Base-by-base conservation (phyloP, 495 filamentous ascomycete genomes). In the Acidiella bohemica region DNA sequence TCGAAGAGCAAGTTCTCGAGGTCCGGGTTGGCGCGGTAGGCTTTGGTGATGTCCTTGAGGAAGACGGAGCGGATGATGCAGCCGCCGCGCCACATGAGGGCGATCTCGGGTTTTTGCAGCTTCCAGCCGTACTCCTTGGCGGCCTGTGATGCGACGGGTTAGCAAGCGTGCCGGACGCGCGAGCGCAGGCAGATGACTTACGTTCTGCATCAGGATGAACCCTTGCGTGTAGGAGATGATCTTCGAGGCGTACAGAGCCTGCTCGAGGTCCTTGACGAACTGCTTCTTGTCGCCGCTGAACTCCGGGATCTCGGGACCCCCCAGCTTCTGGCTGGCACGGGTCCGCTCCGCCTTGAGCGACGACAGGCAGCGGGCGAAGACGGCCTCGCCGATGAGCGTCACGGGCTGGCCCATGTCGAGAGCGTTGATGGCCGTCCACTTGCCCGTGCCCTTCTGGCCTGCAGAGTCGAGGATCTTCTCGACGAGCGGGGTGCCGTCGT, bases 31-130 rank as follows among this genome's bases (percentile, higher is more conserved):
- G 73, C 76, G 65, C 90, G 86, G 75, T 95, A 97, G 32, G 90
- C 90, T 41, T 77, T 78, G 48, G 92, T 97, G 68, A 97, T 97
- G 61, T 97, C 87, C 73, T 95, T 95, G 46, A 97, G 69, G 84
- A 97, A 97, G 59, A 97, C 90, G 48, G 92, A 96, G 65, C 90
- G 90, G 67, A 97, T 97, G 60, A 97, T 97, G 78, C 90, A 97
- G 44, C 90, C 90, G 66, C 90, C 90, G 62, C 90, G 84, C 90
- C 90, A 97, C 90, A 97, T 97, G 59, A 97, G 78, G 47, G 90
- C 90, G 59, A 97, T 97, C 47, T 93, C 93, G 42, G 90, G 90
- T 77, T 95, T 97, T 78, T 97, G 95, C 40, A 97, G 78, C 76
- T 96, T 95, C 90, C 90, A 97, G 42, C 59, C 54, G 70, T 92